Base-by-base conservation (phyloP, 257 asterid genomes). In the Gentiana dahurica region DNA sequence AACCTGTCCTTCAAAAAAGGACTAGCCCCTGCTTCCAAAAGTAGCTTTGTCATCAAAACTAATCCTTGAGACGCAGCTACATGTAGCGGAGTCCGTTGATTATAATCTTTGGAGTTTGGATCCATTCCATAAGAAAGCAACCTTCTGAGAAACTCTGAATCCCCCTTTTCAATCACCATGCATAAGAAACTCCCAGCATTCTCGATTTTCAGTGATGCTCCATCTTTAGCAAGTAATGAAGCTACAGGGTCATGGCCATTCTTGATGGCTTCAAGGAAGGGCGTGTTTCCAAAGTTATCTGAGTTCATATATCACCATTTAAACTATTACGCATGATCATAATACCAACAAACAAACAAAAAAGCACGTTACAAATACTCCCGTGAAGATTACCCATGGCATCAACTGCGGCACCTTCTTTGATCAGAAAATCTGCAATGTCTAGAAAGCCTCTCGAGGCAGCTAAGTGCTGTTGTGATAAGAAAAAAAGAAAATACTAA, bases 11-110 rank as follows among this genome's bases (percentile, higher is more conserved):
- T 81, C 0, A 75, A 49, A 67, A 76, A 72, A 66, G 87, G 95
- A 71, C 80, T 85, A 36, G 96, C 95, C 48, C 98, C 97, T 2
- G 93, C 94, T 55, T 84, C 94, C 61, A 85, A 32, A n/a, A 85
- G 95, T 73, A 85, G 39, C 68, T 80, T 87, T 3, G 95, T 86
- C 89, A 87, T 83, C 55, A 80, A 61, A 58, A 68, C 78, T 34
- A 82, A 51, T 34, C 98, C 97, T 38, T 83, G 95, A 51, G 94
- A 77, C 34, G 93, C 79, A 51, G 95, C 94, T 10, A 91, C 55
- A 60, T 91, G 98, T 58, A 91, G 96, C 51, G 97, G 81, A 49
- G 95, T 78, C 50, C 97, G 81, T 24, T 71, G 77, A 71, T 87
- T 95, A 65, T 87, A 87, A 69, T 91, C 95, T 54, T 60, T 56